Evolutionary conservation across 306 rosid genomes (phyloP).

Genomic region (Lithocarpus polystachyus): DNA sequence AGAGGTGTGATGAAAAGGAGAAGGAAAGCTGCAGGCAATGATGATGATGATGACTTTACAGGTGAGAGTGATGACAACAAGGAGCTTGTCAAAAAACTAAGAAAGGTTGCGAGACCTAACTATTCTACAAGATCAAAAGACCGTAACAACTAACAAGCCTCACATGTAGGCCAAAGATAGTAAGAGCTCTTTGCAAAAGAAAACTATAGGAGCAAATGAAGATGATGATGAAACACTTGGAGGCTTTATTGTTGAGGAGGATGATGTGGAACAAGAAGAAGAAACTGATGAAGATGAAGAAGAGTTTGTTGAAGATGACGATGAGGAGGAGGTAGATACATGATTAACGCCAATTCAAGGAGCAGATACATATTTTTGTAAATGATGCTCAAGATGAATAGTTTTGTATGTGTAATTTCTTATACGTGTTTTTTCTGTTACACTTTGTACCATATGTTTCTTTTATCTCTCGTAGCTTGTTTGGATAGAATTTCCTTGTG

Average conservation of each 20-base stretch:
- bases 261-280: conserved; percentile 38
- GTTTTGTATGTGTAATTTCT: background rate
- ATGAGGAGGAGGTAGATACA: conserved; percentile 22
- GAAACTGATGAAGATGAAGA: conserved; percentile 29
- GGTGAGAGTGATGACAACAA: conserved; percentile 62
- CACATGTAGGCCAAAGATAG: conserved; percentile 21
- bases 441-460: background rate
- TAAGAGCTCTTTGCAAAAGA: conserved; percentile 33
- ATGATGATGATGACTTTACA: conserved; percentile 58
- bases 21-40: conserved; percentile 32
- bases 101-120: conserved; percentile 38
- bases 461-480: too few relatives aligned
- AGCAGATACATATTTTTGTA: background rate
- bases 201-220: conserved; percentile 13
- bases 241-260: conserved; percentile 67
- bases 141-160: conserved; percentile 9
- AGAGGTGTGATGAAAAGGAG: conserved; percentile 40
- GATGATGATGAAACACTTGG: conserved; percentile 56
- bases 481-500: too few relatives aligned
- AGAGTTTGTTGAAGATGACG: conserved; percentile 29
- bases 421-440: background rate
- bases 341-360: conserved; percentile 5
- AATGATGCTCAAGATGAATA: background rate
- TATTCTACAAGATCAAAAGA: conserved; percentile 65
- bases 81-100: conserved; percentile 35